These are phyloP conservation scores for Leonotis leonurus DNA, from an alignment of 257 asterid genomes.

Conservation along the genomic window DNA sequence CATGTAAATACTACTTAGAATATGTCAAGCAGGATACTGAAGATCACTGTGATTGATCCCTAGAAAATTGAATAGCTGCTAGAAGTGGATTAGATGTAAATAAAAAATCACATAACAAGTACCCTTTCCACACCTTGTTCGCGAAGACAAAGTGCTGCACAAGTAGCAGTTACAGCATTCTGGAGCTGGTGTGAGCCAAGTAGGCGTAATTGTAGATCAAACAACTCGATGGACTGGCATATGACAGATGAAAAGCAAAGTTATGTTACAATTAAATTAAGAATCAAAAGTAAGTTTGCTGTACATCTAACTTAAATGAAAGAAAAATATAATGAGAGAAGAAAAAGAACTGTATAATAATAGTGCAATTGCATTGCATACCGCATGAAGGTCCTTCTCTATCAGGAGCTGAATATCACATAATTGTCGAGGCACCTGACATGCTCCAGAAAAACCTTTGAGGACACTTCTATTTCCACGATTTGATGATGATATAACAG, in stretches of 20 bases:
- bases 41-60: background rate
- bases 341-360: slow-evolving; percentile 1
- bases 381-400: slow-evolving; percentile 60
- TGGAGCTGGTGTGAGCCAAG: slow-evolving; percentile 89
- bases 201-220: slow-evolving; percentile 57
- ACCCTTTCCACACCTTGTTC: slow-evolving; percentile 51
- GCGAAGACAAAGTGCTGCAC: slow-evolving; percentile 83
- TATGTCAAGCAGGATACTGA: background rate
- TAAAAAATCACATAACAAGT: slow-evolving; percentile 6
- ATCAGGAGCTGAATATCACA: slow-evolving; percentile 62
- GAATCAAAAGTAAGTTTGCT: background rate
- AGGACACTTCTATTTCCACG: slow-evolving; percentile 63
- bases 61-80: background rate
- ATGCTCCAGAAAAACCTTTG: slow-evolving; percentile 41
- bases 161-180: slow-evolving; percentile 86
- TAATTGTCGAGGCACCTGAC: slow-evolving; percentile 49
- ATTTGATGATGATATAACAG: slow-evolving; percentile 73
- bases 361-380: slow-evolving; percentile 18
- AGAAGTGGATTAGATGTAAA: background rate
- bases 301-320: background rate
- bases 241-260: slow-evolving; percentile 3
- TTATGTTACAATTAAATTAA: background rate
- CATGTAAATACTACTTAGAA: background rate
- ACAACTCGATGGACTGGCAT: slow-evolving; percentile 53
- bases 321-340: too few species aligned